Base-by-base conservation (phyloP, 2,329 filamentous ascomycete genomes). In the Alternaria ventricosa region DNA sequence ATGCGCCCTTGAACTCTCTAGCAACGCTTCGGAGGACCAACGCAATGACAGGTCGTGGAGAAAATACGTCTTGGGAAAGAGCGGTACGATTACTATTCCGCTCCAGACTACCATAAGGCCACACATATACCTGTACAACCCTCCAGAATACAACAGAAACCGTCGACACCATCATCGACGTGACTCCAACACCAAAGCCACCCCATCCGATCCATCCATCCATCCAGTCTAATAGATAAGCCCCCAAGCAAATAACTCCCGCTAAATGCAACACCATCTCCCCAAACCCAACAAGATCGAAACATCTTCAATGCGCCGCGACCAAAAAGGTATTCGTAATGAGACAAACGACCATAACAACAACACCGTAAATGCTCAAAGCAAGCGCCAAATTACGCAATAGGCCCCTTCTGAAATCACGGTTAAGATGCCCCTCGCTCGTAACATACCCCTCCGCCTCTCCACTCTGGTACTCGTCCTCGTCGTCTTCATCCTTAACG, bases 281-380 rank as follows among this genome's bases (percentile, higher is more conserved):
- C 9, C n/a, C 30, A 45, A 58, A 44, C 2, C 13, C 23, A 5
- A 51, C 27, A 22, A 20, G 44, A 20, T 20, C n/a, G 36, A 25
- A 22, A 22, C 43, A 13, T 15, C 13, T 27, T 70, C 41, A 92
- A 81, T 91, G 88, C 60, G 86, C 85, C 59, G 85, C 87, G 55
- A 88, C 85, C 72, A 96, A 94, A 72, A 97, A 92, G 13, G 92
- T 89, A 78, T 98, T 98, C 76, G 94, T 93, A 46, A 88, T 83
- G 71, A 99, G 82, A 77, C 94, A 98, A 51, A 95, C 90, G 27
- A 92, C 82, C 96, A 99, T 98, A 57, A 99, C 94, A 53, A 92
- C 82, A 9, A 93, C 70, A 20, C 96, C 96, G 76, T 99, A 99
- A 9, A 94, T 84, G 8, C 92, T 90, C 63, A 99, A 83, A 1